Evolutionary conservation across 1,284 basidiomycete genomes (phyloP), one percentile per base, ranked within the genome.

Genomic region (Stereum hirsutum): DNA sequence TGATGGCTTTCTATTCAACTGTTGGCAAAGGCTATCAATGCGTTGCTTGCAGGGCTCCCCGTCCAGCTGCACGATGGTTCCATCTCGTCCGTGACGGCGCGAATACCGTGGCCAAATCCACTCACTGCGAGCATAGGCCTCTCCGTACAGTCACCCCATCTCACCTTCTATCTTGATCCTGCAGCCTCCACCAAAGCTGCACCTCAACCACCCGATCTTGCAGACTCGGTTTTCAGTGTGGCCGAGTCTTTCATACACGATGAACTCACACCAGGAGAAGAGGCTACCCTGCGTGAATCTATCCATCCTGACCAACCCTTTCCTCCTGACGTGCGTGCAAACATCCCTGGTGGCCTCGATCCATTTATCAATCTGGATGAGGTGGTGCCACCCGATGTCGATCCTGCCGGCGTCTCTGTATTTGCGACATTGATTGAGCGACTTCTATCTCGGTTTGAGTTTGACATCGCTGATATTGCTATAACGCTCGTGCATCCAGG

Each of bases 181-280:
- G 57, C 45, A 46, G 46, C 44, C 42, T 37, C 42, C 42, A 45
- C 46, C 4, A 47, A 50, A 26, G 30, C 46, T 6, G 44, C 49
- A 33, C 33, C 49, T 34, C 43, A 51, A n/a, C 39, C 51, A 6
- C 53, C 54, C 21, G 74, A 82, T 51, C 69, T 94, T 6, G 67
- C 86, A 6, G 76, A 82, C 36, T 90, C 89, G 17, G 82, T 92
- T 17, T 76, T 74, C 20, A 86, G 83, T 23, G 77, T 88, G 6
- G 87, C 91, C 1, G 86, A 89, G 53, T 80, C 81, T 8, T 94
- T 95, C 60, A 68, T 94, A 24, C 84, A 91, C 46, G 75, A 89
- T 49, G 88, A 93, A 55, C 66, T 94, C 35, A 73, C 78, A 32
- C 67, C 75, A 6, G 68, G 69, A 47, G 89, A 94, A 55, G 87